A percentile compares a stretch with the other conserved stretches of the same genome.
phyloP scores from a whole-genome alignment of 768 basidiomycete genomes.

The Rhizopogon vulgaris region DNA sequence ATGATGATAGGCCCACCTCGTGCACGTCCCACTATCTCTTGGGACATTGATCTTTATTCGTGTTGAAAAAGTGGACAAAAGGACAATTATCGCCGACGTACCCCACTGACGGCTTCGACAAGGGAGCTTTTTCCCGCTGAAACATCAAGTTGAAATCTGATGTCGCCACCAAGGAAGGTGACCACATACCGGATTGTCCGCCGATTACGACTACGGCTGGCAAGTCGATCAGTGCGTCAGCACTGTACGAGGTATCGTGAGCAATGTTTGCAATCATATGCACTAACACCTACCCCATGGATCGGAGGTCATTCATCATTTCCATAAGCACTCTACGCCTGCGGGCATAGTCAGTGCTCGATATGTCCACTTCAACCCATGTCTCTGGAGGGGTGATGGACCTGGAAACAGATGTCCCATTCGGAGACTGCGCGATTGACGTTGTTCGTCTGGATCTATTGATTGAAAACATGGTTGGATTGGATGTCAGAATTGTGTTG shows the following conservation, averaged over 20 bases:
- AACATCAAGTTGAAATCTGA: neutral
- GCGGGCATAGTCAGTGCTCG: conserved; percentile 33
- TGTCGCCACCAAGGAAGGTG: neutral
- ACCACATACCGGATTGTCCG: conserved; percentile 42
- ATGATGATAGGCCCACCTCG: conserved; percentile 29
- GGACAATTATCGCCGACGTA: conserved; percentile 19
- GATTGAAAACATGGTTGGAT: neutral
- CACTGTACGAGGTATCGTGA: conserved; percentile 23
- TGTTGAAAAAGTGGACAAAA: neutral
- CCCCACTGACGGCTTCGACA: conserved; percentile 52
- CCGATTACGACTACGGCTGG: conserved; percentile 55
- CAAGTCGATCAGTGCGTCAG: conserved; percentile 33
- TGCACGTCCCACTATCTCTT: conserved; percentile 56
- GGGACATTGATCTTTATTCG: conserved; percentile 48
- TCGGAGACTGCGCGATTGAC: neutral
- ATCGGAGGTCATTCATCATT: conserved; percentile 31
- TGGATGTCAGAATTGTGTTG: neutral
- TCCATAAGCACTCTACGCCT: conserved; percentile 34
- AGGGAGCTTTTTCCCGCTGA: conserved; percentile 56
- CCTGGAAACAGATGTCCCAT: neutral
- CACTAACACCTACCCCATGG: conserved; percentile 30
- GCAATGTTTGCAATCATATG: neutral
- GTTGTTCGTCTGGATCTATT: neutral
- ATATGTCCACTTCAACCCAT: conserved; percentile 15
- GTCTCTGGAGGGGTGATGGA: neutral